These are phyloP conservation scores for Flaveria linearis DNA, from an alignment of 129 eudicot species.

Conservation along the genomic window DNA sequence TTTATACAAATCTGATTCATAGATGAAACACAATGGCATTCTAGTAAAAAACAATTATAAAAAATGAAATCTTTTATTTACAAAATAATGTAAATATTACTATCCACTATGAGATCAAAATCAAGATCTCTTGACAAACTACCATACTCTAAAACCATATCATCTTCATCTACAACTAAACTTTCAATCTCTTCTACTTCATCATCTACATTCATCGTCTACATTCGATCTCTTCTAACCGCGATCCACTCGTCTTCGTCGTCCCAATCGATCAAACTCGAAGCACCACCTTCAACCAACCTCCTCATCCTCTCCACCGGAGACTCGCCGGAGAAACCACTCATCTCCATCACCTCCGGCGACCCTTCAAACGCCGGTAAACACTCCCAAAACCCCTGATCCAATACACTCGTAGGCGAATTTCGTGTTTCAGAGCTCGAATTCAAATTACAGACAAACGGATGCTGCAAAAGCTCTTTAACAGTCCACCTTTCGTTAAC, in stretches of 20 bases:
- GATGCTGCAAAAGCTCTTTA: constrained; percentile 57
- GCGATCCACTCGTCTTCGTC: constrained; percentile 68
- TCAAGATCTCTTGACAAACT: constrained; percentile 29
- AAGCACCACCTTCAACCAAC: constrained; percentile 35
- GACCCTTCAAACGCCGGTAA: constrained; percentile 41
- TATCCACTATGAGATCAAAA: constrained; percentile 22
- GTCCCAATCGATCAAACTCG: constrained; percentile 46
- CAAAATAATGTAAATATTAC: constrained; percentile 25
- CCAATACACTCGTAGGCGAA: constrained; percentile 74
- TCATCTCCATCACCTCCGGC: constrained; percentile 9
- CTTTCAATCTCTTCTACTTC: constrained; percentile 35
- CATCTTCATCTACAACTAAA: constrained; percentile 28
- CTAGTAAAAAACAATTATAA: background rate
- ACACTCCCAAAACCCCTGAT: constrained; percentile 71
- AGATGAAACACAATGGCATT: background rate
- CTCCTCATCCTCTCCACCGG: constrained; percentile 49
- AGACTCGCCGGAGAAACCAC: constrained; percentile 24
- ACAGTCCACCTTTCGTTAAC: constrained; percentile 56
- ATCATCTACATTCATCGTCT: constrained; percentile 30
- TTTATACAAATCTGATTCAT: no score
- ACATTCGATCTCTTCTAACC: constrained; percentile 42
- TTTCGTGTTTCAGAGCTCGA: constrained; percentile 29
- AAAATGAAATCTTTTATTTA: constrained; percentile 8
- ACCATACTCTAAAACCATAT: constrained; percentile 28
- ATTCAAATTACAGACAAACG: constrained; percentile 41